Percentiles rank a stretch among this genome's conserved stretches.
These are phyloP conservation scores for Epithele typhae DNA, from an alignment of 768 basidiomycete genomes.

Conservation along the genomic window DNA sequence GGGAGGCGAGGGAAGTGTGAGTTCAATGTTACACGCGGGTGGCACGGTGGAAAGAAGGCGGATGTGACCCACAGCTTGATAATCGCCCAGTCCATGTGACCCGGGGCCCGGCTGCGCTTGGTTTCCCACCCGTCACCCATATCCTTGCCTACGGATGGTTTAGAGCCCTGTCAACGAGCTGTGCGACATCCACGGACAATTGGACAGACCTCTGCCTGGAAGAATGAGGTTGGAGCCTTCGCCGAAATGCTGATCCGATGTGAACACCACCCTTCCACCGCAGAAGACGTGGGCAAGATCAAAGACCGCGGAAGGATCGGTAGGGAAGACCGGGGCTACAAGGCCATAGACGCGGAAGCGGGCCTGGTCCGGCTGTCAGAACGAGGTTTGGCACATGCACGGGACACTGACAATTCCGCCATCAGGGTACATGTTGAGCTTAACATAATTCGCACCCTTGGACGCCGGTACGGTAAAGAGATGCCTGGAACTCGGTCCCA, in stretches of 20 bases:
- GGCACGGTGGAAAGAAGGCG: too few species aligned
- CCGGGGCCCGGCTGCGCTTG: constrained; percentile 73
- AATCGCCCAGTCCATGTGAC: constrained; percentile 89
- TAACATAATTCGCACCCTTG: constrained; percentile 66
- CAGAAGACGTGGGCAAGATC: constrained; percentile 91
- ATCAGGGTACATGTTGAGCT: constrained; percentile 94
- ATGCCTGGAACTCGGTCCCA: constrained; percentile 86
- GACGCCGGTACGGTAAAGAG: constrained; percentile 71
- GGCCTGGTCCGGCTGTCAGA: constrained; percentile 45
- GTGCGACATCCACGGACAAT: constrained; percentile 1
- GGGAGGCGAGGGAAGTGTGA: background rate
- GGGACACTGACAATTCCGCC: constrained; percentile 80
- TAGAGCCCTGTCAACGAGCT: background rate
- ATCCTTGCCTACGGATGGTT: constrained; percentile 52
- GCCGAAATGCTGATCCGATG: constrained; percentile 95
- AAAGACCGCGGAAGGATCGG: constrained; percentile 44
- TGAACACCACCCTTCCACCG: constrained; percentile 78
- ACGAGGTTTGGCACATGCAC: too few species aligned
- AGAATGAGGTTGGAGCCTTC: constrained; percentile 87
- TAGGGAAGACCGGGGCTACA: constrained; percentile 62
- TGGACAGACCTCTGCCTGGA: constrained; percentile 68
- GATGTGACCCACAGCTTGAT: constrained; percentile 81
- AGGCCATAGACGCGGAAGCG: constrained; percentile 89
- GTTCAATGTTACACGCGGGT: too few species aligned
- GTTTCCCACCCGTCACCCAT: constrained; percentile 99